A percentile compares a stretch with the other conserved stretches of the same genome.
These are phyloP conservation scores for Exophiala oligosperma DNA, from an alignment of 2,329 filamentous ascomycete genomes.

Conservation along the genomic window DNA sequence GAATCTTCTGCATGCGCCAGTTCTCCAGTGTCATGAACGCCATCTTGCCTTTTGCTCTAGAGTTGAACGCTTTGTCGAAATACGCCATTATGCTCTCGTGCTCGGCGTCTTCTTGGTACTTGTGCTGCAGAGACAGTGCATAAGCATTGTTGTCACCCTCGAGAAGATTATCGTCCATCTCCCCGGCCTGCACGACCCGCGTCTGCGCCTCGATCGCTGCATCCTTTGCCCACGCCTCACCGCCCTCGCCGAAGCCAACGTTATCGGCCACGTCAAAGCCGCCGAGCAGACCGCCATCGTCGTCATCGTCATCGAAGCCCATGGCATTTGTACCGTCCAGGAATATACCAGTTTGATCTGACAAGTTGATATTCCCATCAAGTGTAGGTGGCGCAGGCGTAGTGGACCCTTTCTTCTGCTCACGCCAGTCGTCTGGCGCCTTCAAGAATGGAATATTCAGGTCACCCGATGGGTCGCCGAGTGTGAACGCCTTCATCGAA, in stretches of 20 bases:
- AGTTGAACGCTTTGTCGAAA: slow-evolving; percentile 88
- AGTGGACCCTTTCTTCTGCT: slow-evolving; percentile 58
- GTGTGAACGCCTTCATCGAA: slow-evolving; percentile 88
- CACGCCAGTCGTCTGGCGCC: slow-evolving; percentile 80
- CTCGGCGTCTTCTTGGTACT: slow-evolving; percentile 59
- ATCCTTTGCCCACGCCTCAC: slow-evolving; percentile 91
- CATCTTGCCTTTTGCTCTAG: slow-evolving; percentile 52
- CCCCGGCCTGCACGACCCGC: slow-evolving; percentile 63
- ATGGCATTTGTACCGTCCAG: slow-evolving; percentile 83
- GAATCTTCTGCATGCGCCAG: slow-evolving; percentile 95
- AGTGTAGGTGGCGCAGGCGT: slow-evolving; percentile 19
- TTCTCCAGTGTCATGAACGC: slow-evolving; percentile 99
- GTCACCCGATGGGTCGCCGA: slow-evolving; percentile 81
- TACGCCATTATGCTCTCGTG: slow-evolving; percentile 97
- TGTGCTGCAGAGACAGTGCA: slow-evolving; percentile 74
- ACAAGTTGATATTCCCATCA: slow-evolving; percentile 41
- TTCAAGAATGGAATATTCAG: slow-evolving; percentile 91
- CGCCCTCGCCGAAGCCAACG: slow-evolving; percentile 89
- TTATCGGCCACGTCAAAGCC: slow-evolving; percentile 61
- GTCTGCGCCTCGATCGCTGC: slow-evolving; percentile 84
- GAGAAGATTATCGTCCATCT: slow-evolving; percentile 56
- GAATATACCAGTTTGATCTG: slow-evolving; percentile 75
- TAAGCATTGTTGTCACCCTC: slow-evolving; percentile 66
- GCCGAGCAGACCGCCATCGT: slow-evolving; percentile 68
- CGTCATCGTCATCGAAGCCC: slow-evolving; percentile 80